These are phyloP conservation scores for Apiospora kogelbergensis DNA, from an alignment of 2,329 filamentous ascomycete genomes.

Conservation along the genomic window DNA sequence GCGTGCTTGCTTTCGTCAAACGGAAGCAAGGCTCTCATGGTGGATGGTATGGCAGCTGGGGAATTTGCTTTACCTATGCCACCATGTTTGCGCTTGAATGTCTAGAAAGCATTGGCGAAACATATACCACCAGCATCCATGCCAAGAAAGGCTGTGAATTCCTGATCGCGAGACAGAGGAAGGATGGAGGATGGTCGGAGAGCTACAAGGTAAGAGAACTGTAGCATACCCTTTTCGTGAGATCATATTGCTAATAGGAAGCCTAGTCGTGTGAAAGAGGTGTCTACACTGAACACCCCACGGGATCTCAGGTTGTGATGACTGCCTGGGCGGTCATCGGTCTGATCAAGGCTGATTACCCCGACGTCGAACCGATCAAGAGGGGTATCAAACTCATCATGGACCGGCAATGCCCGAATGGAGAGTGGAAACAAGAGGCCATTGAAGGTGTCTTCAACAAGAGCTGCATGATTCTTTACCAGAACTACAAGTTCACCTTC, in stretches of 20 bases:
- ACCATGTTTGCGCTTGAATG: slow-evolving; percentile 95
- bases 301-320: slow-evolving; percentile 85
- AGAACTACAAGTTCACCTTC: slow-evolving; percentile 98
- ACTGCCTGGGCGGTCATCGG: slow-evolving; percentile 88
- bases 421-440: slow-evolving; percentile 92
- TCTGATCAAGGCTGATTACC: slow-evolving; percentile 80
- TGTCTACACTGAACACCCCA: slow-evolving; percentile 71
- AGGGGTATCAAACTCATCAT: slow-evolving; percentile 80
- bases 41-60: slow-evolving; percentile 98
- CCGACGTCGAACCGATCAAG: slow-evolving; percentile 69
- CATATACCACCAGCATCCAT: slow-evolving; percentile 69
- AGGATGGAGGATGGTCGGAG: slow-evolving; percentile 95
- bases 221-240: neutral
- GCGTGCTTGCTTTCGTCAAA: slow-evolving; percentile 82
- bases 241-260: slow-evolving; percentile 11
- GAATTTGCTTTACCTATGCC: slow-evolving; percentile 96
- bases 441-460: slow-evolving; percentile 99
- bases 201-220: slow-evolving; percentile 68
- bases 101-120: slow-evolving; percentile 78
- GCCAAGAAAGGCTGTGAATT: slow-evolving; percentile 81
- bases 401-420: slow-evolving; percentile 79
- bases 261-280: slow-evolving; percentile 71
- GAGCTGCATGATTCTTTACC: slow-evolving; percentile 98
- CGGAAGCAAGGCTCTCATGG: slow-evolving; percentile 75
- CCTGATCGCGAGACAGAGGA: slow-evolving; percentile 78